A percentile compares a stretch with the other conserved stretches of the same genome.
Evolutionary conservation across 805 yeast genomes (phyloP).

Genomic region (Blastobotrys mokoenaii): DNA sequence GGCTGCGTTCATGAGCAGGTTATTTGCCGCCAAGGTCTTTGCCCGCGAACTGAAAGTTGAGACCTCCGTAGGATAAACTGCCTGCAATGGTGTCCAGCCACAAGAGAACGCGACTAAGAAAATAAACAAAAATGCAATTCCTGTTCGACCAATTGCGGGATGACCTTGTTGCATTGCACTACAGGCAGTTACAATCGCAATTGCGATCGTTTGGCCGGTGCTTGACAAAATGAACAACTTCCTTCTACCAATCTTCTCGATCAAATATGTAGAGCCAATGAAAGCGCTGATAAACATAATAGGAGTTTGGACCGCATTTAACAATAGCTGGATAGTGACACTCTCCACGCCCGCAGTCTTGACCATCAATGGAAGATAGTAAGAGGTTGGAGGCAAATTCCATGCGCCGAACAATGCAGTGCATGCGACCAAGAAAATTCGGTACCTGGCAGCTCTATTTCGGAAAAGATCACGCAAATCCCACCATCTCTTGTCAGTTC

Average conservation of each 20-base stretch:
- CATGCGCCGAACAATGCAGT: slow-evolving; percentile 10
- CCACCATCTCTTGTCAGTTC: slow-evolving; percentile 12
- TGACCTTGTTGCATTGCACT: slow-evolving; percentile 18
- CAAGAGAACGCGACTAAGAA: slow-evolving; percentile 10
- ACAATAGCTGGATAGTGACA: slow-evolving; percentile 7
- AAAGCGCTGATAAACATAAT: slow-evolving; percentile 8
- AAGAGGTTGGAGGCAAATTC: slow-evolving; percentile 6
- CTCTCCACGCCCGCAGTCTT: slow-evolving; percentile 2
- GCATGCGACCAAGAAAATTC: slow-evolving; percentile 4
- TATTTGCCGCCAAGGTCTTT: slow-evolving; percentile 19
- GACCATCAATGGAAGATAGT: not conserved
- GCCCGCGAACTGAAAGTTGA: slow-evolving; percentile 24
- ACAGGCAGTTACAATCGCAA: slow-evolving; percentile 21
- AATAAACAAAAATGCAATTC: slow-evolving; percentile 9
- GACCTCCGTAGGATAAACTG: slow-evolving; percentile 25
- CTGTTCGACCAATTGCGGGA: slow-evolving; percentile 16
- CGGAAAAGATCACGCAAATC: slow-evolving; percentile 10
- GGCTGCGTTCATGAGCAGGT: slow-evolving; percentile 23
- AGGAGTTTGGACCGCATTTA: slow-evolving; percentile 10
- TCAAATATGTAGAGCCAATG: slow-evolving; percentile 16
- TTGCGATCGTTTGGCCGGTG: slow-evolving; percentile 18
- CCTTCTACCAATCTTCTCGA: slow-evolving; percentile 24
- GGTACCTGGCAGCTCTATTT: slow-evolving; percentile 8
- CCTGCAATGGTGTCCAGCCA: slow-evolving; percentile 31
- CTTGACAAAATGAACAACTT: slow-evolving; percentile 20